A percentile compares a stretch with the other conserved stretches of the same genome.
Evolutionary conservation across 2,329 filamentous ascomycete species (phyloP).

Genomic region (Xylaria sp.): DNA sequence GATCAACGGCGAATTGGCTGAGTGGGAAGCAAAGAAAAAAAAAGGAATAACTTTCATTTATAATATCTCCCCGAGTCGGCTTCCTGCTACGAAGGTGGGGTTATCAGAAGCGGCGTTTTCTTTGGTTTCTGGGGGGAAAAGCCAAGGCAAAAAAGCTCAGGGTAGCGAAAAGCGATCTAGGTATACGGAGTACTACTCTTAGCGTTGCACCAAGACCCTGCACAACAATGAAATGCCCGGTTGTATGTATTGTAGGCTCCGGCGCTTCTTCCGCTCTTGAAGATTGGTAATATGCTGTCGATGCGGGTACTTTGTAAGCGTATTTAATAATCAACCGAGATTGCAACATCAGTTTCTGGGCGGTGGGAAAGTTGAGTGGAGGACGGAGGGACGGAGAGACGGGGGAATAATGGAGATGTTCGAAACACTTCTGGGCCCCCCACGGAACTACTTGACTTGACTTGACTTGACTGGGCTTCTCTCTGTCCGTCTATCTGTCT

Average conservation of each 20-base stretch:
- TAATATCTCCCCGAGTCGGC: conserved; percentile 28
- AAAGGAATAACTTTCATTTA: neutral
- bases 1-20: conserved; percentile 23
- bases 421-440: conserved; percentile 25
- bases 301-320: conserved; percentile 37
- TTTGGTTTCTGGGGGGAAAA: neutral
- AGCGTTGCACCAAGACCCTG: conserved; percentile 2
- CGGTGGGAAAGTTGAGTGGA: neutral
- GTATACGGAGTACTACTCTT: no score
- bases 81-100: conserved; percentile 30
- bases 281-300: conserved; percentile 32
- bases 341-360: conserved; percentile 34
- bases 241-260: no score
- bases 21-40: conserved; percentile 21
- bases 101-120: conserved; percentile 14
- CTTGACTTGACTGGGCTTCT: no score
- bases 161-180: conserved; percentile 18
- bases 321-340: conserved; percentile 36
- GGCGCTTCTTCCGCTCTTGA: neutral
- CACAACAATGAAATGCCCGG: no score
- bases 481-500: no score
- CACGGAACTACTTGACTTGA: neutral
- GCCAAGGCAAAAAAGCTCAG: conserved; percentile 1
- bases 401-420: neutral
- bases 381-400: neutral